phyloP scores from a whole-genome alignment of 1,139 yeast genomes.

The Magnusiomyces fungicola region DNA sequence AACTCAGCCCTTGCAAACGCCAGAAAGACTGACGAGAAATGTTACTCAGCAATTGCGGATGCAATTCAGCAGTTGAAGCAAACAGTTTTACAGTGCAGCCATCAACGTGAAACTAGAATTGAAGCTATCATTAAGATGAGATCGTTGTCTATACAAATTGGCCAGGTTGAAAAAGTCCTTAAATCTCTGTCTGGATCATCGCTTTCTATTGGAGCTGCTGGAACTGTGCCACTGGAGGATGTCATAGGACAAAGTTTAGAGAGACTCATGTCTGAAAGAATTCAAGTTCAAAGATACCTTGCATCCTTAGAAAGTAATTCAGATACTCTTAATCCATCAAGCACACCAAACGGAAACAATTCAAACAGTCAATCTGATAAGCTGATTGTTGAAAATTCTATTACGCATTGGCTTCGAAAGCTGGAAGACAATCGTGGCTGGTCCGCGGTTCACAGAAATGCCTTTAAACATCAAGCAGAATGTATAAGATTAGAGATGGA shows the following conservation, averaged over 20 bases:
- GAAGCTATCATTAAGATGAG: slow-evolving; percentile 18
- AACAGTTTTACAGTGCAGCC: slow-evolving; percentile 17
- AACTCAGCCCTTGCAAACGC: slow-evolving; percentile 26
- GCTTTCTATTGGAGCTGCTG: neutral
- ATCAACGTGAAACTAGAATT: slow-evolving; percentile 18
- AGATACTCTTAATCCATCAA: neutral
- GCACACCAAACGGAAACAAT: slow-evolving; percentile 4
- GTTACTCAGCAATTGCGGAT: slow-evolving; percentile 20
- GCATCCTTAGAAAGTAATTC: neutral
- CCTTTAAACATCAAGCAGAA: slow-evolving; percentile 20
- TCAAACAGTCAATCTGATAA: neutral
- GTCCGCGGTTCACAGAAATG: slow-evolving; percentile 18
- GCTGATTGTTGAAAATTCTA: slow-evolving; percentile 6
- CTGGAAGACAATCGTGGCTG: slow-evolving; percentile 24
- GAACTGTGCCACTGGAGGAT: neutral
- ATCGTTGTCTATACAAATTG: slow-evolving; percentile 18
- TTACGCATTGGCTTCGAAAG: slow-evolving; percentile 18
- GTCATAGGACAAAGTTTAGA: slow-evolving; percentile 3
- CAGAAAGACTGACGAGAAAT: slow-evolving; percentile 16
- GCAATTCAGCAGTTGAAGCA: slow-evolving; percentile 20
- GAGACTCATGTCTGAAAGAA: slow-evolving; percentile 7
- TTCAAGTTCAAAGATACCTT: slow-evolving; percentile 3
- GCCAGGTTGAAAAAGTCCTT: slow-evolving; percentile 16
- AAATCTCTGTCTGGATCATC: neutral
- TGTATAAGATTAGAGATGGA: slow-evolving; percentile 16